Evolutionary conservation across 352 stramenopile species (phyloP).

Genomic region (Globisporangium ultimum): DNA sequence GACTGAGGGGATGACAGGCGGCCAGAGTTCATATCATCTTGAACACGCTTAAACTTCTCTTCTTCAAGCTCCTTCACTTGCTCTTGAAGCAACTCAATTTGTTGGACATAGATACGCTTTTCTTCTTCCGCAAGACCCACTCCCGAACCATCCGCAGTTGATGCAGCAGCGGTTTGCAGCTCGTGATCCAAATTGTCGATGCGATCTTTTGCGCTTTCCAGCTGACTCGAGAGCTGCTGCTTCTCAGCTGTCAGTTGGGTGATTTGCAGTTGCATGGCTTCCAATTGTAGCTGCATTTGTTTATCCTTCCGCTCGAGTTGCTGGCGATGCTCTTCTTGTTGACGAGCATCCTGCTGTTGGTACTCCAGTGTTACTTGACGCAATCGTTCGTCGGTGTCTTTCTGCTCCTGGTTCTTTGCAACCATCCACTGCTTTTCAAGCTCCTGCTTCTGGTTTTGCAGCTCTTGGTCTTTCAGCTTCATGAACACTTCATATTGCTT

Average conservation of each 20-base stretch:
- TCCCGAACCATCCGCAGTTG: constrained; percentile 5
- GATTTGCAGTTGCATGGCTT: constrained; percentile 23
- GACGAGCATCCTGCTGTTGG: constrained; percentile 23
- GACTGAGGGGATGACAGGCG: constrained; percentile 21
- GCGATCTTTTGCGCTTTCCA: constrained; percentile 25
- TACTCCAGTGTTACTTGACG: constrained; percentile 26
- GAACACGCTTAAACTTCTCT: constrained; percentile 46
- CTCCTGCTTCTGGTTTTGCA: constrained; percentile 35
- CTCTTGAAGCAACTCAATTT: constrained; percentile 53
- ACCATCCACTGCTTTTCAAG: constrained; percentile 42
- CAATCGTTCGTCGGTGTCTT: constrained; percentile 39
- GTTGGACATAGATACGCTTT: constrained; percentile 45
- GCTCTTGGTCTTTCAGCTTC: constrained; percentile 59
- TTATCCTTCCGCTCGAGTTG: constrained; percentile 33
- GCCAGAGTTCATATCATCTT: constrained; percentile 30
- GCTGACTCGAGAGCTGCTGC: constrained; percentile 17
- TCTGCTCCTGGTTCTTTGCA: constrained; percentile 26
- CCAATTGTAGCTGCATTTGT: constrained; percentile 35
- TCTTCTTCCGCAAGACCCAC: constrained; percentile 41
- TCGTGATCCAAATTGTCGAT: constrained; percentile 33
- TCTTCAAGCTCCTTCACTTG: constrained; percentile 50
- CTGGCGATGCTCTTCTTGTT: constrained; percentile 31
- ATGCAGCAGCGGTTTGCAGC: constrained; percentile 13
- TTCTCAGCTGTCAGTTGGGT: constrained; percentile 24
- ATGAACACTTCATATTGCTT: constrained; percentile 64